Percentiles rank a stretch among this genome's conserved stretches.
These are phyloP conservation scores for Neonectria punicea DNA, from an alignment of 2,329 filamentous ascomycete genomes.

Conservation along the genomic window DNA sequence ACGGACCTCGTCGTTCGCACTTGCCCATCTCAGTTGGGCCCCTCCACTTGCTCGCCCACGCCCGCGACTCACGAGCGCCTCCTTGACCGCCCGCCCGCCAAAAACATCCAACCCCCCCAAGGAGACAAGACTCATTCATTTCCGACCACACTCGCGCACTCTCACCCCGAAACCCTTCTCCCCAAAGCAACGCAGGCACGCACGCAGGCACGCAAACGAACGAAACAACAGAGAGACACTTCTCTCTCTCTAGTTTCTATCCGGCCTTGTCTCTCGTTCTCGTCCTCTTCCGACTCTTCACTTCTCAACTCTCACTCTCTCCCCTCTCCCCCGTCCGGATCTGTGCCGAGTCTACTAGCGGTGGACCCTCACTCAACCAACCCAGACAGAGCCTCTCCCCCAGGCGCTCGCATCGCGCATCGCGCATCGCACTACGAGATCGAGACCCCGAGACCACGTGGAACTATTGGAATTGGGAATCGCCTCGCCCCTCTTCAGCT, in stretches of 20 bases:
- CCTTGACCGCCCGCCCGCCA: slow-evolving; percentile 22
- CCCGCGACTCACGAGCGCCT: slow-evolving; percentile 25
- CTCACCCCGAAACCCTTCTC: too few species aligned
- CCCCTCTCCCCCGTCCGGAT: slow-evolving; percentile 20
- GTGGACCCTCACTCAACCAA: slow-evolving; percentile 35
- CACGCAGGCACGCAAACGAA: neutral
- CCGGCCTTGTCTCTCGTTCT: slow-evolving; percentile 4
- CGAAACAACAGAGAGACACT: neutral
- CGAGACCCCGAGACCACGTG: slow-evolving; percentile 38
- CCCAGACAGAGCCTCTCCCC: slow-evolving; percentile 15
- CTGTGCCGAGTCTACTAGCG: slow-evolving; percentile 7
- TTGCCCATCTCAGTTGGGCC: slow-evolving; percentile 20
- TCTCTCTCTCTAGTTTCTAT: neutral
- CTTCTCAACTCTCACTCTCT: slow-evolving; percentile 27
- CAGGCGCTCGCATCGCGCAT: neutral
- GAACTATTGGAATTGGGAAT: slow-evolving; percentile 36
- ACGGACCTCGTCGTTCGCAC: slow-evolving; percentile 13
- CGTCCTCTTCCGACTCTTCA: neutral
- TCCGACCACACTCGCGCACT: neutral
- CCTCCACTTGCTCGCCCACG: slow-evolving; percentile 16
- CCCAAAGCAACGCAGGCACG: neutral
- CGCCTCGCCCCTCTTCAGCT: slow-evolving; percentile 26
- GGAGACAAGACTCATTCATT: slow-evolving; percentile 21
- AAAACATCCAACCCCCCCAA: slow-evolving; percentile 20
- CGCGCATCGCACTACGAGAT: slow-evolving; percentile 31